Base-by-base conservation (phyloP, 768 basidiomycete genomes). In the Mycena polygramma region DNA sequence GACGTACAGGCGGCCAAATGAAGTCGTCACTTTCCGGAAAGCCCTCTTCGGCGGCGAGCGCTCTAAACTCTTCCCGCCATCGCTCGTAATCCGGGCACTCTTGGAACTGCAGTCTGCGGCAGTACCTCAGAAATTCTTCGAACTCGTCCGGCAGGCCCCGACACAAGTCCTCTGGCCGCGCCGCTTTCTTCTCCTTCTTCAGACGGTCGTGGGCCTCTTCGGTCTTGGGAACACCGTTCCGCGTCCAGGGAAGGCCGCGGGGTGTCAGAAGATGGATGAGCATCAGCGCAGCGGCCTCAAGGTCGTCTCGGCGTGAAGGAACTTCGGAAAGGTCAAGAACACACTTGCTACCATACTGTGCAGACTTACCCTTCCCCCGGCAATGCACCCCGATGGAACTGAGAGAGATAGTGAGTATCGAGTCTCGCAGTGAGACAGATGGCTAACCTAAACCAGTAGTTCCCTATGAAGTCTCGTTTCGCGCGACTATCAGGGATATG, bases 221-320 rank as follows among this genome's bases (percentile, higher is more conserved):
- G 8, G 89, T 89, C 73, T 91, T 92, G 10, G 93, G 93, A 17
- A 94, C 87, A n/a, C 93, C 93, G 69, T 92, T 91, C 26, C 93
- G 87, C 48, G 92, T 94, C 93, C 93, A 94, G 20, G 88, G 80
- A 26, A 94, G 86, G 11, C 93, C 93, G 19, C 89, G 87, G 2
- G 93, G 92, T 8, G 90, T 94, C 52, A 94, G 83, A 30, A 94
- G 84, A 76, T 94, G 93, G 63, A 94, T 92, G 63, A 94, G 83
- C 92, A 94, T 92, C 54, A 94, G 83, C 4, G 91, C 91, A 22
- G 87, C 83, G 0, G 93, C 92, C 79, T 94, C 93, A 55, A 94
- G 84, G 75, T 94, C 93, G 75, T 94, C 93, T 66, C 93, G 85
- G 55, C 93, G 88, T 66, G 92, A 92, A 22, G 93, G 92, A 49